Evolutionary conservation across 441 rosid genomes (phyloP), one percentile per base, ranked within the genome.

Genomic region (Metrosideros polymorpha): DNA sequence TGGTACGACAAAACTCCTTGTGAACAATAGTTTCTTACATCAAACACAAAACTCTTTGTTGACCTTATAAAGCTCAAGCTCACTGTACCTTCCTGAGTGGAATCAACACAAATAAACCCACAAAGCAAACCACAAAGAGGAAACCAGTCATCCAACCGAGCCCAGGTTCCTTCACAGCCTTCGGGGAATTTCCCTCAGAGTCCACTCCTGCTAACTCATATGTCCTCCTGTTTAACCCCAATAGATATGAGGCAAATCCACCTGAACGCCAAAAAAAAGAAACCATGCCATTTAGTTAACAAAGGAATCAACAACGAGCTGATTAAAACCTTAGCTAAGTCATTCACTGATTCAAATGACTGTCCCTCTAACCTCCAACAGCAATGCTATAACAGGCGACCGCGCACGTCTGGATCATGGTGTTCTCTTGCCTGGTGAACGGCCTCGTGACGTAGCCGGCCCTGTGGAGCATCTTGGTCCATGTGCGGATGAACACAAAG

Each of bases 341-440:
- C 30, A 63, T 10, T 59, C 35, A 49, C 32, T 9, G 71, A 47
- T 55, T 43, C 83, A 43, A 42, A 84, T 27, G 35, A 55, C 43
- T 25, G 45, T 50, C 79, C 79, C 2, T 10, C 79, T 71, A 39
- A 96, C 99, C 99, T 92, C 96, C 98, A 82, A 94, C 92, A 82
- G 99, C 92, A 90, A 96, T 94, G 89, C 98, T 94, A 82, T 97
- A 97, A 89, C 98, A 97, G 35, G 99, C 96, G 82, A 96, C 98
- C 4, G 98, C 96, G 87, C 97, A 97, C 30, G 99, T 97, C 88
- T 97, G 98, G 86, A 97, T 94, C 9, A 95, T 88, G 17, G 99
- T 97, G 86, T 96, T 96, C 89, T 97, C 99, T 90, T 96, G 99
- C 54, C 95, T 91, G 14, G 99, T 95, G 85, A 97, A 96, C 1